Base-by-base conservation (phyloP, 1,139 yeast genomes). In the Suhomyces bribrorum region DNA sequence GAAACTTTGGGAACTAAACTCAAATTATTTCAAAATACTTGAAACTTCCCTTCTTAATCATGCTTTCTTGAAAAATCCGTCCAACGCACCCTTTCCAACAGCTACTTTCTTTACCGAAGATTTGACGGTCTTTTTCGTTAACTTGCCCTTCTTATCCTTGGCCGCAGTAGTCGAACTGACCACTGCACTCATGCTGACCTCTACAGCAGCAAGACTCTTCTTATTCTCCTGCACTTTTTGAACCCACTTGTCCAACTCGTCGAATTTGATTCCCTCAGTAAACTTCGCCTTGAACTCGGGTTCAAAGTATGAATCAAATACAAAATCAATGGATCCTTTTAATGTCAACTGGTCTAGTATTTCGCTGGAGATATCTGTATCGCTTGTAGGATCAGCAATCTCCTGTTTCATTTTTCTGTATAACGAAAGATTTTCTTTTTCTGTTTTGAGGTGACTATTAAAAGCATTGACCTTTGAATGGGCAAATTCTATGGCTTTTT, bases 31-130 rank as follows among this genome's bases (percentile, higher is more conserved):
- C 23, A 9, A 9, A n/a, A 7, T 20, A 7, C 23, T 7, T 20
- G 23, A 20, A 20, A 9, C 23, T 9, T 20, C 23, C 8, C 23
- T 8, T 20, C 11, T 20, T 4, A 20, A n/a, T 26, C 47, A 56
- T 17, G 66, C 62, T 40, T 51, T 62, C 48, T 70, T 75, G 60
- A 81, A 81, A 48, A 81, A 81, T 34, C 78, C 74, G 53, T 81
- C 87, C 24, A 81, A 62, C 1, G 85, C 84, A 2, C 87, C 87
- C 48, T 68, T 75, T 0, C 79, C 80, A 9, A 65, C 69, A 1
- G 77, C 77, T 0, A 75, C 77, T 44, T 72, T 76, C 38, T 57
- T 50, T 14, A 46, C 43, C 26, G 54, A 56, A 41, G 54, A 59
- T 31, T 47, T 50, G 3, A 48, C 36, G 16, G 61, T 60, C 37